phyloP scores from a whole-genome alignment of 2,329 filamentous ascomycete species.

The Fusarium sp. region DNA sequence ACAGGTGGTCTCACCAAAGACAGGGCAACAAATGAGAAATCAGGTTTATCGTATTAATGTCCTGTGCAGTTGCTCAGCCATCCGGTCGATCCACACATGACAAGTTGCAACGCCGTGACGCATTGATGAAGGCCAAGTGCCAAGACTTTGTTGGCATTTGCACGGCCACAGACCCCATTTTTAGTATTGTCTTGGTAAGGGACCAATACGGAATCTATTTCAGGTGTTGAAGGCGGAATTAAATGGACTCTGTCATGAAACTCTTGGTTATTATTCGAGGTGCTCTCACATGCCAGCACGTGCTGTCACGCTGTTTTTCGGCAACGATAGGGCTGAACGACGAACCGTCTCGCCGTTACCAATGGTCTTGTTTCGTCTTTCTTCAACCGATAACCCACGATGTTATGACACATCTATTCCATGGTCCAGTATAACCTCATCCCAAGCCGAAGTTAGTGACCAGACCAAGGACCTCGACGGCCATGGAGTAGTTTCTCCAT shows the following conservation, averaged over 20 bases:
- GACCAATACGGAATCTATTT: neutral
- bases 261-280: neutral
- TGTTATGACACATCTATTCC: neutral
- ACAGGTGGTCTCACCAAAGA: neutral
- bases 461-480: constrained; percentile 28
- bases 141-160: constrained; percentile 18
- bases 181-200: neutral
- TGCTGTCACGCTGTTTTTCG: neutral
- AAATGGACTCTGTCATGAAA: neutral
- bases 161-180: neutral
- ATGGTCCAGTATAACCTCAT: neutral
- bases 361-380: neutral
- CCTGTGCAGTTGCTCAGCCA: neutral
- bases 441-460: neutral
- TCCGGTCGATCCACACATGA: neutral
- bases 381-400: neutral
- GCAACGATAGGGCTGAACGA: neutral
- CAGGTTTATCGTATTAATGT: neutral
- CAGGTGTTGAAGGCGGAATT: neutral
- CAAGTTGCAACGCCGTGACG: neutral
- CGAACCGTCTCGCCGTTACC: neutral
- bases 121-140: constrained; percentile 7
- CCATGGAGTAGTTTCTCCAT: constrained; percentile 3
- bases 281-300: neutral
- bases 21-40: neutral